Percentiles rank a stretch among this genome's conserved stretches.
These are phyloP conservation scores for Huntiella bhutanensis DNA, from an alignment of 2,329 filamentous ascomycete genomes.

Conservation along the genomic window DNA sequence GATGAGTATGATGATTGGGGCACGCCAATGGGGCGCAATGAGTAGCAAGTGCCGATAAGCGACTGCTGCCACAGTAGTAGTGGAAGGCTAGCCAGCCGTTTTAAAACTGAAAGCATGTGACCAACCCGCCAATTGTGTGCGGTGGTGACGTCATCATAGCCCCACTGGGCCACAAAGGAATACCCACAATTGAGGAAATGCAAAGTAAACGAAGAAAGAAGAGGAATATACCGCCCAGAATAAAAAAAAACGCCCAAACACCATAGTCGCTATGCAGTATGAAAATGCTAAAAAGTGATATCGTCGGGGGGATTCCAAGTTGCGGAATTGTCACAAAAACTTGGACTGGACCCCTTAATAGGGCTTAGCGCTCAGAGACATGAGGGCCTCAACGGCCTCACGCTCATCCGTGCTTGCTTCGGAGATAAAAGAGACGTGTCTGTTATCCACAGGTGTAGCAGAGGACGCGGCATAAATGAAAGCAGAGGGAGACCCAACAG, in stretches of 20 bases:
- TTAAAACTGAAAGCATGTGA: too few relatives aligned
- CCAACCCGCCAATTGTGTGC: too few relatives aligned
- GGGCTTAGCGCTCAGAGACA: conserved; percentile 54
- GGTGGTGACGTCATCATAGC: too few relatives aligned
- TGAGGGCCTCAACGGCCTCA: conserved; percentile 62
- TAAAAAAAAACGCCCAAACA: conserved; percentile 6
- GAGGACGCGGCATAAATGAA: too few relatives aligned
- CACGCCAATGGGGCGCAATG: too few relatives aligned
- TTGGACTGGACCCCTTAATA: background rate
- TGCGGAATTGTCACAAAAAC: background rate
- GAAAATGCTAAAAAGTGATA: conserved; percentile 1
- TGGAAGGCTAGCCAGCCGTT: too few relatives aligned
- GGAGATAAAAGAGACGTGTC: conserved; percentile 27
- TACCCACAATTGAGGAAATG: too few relatives aligned
- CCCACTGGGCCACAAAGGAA: too few relatives aligned
- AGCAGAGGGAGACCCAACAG: too few relatives aligned
- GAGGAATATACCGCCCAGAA: conserved; percentile 1
- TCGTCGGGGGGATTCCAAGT: background rate
- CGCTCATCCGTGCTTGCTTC: conserved; percentile 48
- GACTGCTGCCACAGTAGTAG: too few relatives aligned
- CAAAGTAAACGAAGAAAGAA: background rate
- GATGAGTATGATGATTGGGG: too few relatives aligned
- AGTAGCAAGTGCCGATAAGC: too few relatives aligned
- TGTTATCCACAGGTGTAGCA: conserved; percentile 17
- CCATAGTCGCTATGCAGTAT: conserved; percentile 4